Evolutionary conservation across 2,329 filamentous ascomycete species (phyloP).

Genomic region (Xylariales sp.): DNA sequence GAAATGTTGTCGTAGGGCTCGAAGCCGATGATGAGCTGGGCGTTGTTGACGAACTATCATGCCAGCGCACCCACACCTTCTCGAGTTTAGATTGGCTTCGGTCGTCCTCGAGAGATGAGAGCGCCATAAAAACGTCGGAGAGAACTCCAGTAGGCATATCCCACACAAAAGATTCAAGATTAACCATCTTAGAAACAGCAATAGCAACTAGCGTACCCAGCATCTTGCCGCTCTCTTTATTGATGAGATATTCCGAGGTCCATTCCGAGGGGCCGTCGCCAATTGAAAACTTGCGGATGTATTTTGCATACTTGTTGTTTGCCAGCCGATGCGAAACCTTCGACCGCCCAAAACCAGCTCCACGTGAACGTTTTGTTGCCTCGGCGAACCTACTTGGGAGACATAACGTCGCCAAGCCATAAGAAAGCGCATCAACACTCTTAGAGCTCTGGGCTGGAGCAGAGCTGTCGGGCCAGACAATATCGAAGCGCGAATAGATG

Average conservation of each 20-base stretch:
- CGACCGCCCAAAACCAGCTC: slow-evolving; percentile 39
- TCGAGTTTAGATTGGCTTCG: slow-evolving; percentile 74
- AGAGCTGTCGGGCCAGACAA: slow-evolving; percentile 84
- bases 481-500: slow-evolving; percentile 88
- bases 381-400: slow-evolving; percentile 67
- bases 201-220: slow-evolving; percentile 84
- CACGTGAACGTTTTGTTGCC: slow-evolving; percentile 52
- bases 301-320: slow-evolving; percentile 79
- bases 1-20: slow-evolving; percentile 38
- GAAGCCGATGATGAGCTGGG: slow-evolving; percentile 52
- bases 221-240: slow-evolving; percentile 88
- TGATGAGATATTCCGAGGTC: slow-evolving; percentile 85
- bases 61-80: slow-evolving; percentile 84
- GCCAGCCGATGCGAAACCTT: slow-evolving; percentile 46
- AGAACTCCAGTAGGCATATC: slow-evolving; percentile 90
- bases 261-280: slow-evolving; percentile 83
- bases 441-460: slow-evolving; percentile 72
- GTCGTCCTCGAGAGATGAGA: slow-evolving; percentile 76
- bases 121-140: slow-evolving; percentile 82
- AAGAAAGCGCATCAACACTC: slow-evolving; percentile 84
- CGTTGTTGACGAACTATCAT: slow-evolving; percentile 72
- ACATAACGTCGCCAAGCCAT: slow-evolving; percentile 82
- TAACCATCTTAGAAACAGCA: slow-evolving; percentile 83
- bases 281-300: slow-evolving; percentile 83
- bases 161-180: slow-evolving; percentile 85